Evolutionary conservation across 179 eudicot genomes (phyloP).

Genomic region (Spinacia oleracea): DNA sequence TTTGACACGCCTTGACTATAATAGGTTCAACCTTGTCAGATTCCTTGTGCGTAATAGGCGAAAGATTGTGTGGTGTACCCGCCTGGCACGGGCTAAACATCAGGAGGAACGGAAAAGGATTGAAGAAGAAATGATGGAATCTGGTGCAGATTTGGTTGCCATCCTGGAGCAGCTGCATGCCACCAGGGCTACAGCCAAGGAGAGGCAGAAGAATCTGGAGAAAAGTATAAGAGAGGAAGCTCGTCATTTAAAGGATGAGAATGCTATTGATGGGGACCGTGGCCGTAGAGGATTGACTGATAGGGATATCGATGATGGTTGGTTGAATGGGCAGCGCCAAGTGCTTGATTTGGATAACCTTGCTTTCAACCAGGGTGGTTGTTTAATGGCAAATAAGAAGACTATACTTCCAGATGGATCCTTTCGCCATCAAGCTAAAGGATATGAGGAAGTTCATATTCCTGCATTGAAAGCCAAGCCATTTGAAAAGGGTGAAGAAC

Average conservation of each 20-base stretch:
- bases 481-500: conserved; percentile 62
- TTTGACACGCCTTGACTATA: conserved; percentile 76
- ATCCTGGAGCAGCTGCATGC: conserved; percentile 97
- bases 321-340: conserved; percentile 92
- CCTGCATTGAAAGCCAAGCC: conserved; percentile 84
- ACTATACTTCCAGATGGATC: conserved; percentile 72
- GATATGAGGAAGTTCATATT: conserved; percentile 93
- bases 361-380: conserved; percentile 70
- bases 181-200: conserved; percentile 91
- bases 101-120: conserved; percentile 77
- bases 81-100: conserved; percentile 89
- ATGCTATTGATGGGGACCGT: conserved; percentile 55
- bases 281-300: conserved; percentile 50
- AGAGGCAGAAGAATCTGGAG: conserved; percentile 91
- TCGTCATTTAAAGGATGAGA: conserved; percentile 76
- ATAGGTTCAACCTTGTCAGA: conserved; percentile 77
- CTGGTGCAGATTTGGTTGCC: conserved; percentile 66
- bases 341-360: conserved; percentile 84
- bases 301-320: conserved; percentile 69
- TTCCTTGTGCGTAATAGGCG: conserved; percentile 69
- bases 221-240: conserved; percentile 94
- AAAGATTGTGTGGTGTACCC: conserved; percentile 96
- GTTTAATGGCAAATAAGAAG: conserved; percentile 71
- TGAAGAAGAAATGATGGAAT: conserved; percentile 79
- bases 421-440: conserved; percentile 65